Base-by-base conservation (phyloP, 306 rosid species). In the Prunus kanzakura region DNA sequence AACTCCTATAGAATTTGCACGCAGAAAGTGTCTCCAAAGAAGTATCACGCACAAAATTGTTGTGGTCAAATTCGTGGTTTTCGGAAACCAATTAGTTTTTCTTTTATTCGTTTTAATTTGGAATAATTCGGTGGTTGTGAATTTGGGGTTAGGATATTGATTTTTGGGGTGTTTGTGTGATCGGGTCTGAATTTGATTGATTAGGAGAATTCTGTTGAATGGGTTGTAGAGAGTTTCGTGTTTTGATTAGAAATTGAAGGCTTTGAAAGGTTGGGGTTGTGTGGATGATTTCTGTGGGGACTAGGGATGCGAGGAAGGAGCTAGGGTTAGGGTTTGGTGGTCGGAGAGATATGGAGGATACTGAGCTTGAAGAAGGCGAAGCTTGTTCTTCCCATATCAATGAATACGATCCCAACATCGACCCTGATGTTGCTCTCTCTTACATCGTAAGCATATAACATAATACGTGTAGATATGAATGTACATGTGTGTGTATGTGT, bases 361-460 rank as follows among this genome's bases (percentile, higher is more conserved):
- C 89, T 57, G 99, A 95, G 89, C 99, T 89, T 79, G 99, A 95
- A 89, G 97, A 92, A 81, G 99, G 99, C 75, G 99, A 95, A 76
- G 97, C 99, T 2, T 90, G 86, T 80, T 92, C 91, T 60, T 87
- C 77, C 73, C 97, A 89, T 58, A 87, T 90, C 88, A 82, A 85
- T 63, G 97, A 83, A 80, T 86, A 73, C 64, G 96, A 90, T 64
- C 76, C 93, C 29, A 83, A 84, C 75, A 82, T 92, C 80, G 97
- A 95, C 79, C 97, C 97, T 11, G 97, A 95, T 79, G 86, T 90
- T 77, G 87, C 84, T 75, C 86, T 89, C 80, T 87, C 97, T 78
- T 95, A 95, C 91, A 84, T 95, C 89, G 99, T 95, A 88, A 90
- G 97, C 74, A 30, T 23, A n/a, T 19, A 65, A 67, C 4, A 16